These are phyloP conservation scores for Polytolypa hystricis DNA, from an alignment of 2,329 filamentous ascomycete species.

Conservation along the genomic window DNA sequence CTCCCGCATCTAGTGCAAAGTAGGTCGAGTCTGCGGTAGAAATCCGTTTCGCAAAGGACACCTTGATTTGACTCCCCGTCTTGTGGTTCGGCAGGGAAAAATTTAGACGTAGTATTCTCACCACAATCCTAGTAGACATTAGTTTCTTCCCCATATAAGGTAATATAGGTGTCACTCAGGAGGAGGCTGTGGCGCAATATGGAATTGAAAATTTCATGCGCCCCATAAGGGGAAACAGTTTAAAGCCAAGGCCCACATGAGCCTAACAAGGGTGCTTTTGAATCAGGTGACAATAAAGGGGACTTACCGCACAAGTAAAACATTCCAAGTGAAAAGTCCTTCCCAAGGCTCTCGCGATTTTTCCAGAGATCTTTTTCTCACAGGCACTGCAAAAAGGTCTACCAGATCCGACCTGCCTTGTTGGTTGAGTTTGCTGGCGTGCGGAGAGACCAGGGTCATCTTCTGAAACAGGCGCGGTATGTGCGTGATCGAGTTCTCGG, in stretches of 20 bases:
- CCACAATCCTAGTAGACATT: slow-evolving; percentile 64
- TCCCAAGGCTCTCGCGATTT: slow-evolving; percentile 88
- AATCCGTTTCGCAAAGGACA: slow-evolving; percentile 94
- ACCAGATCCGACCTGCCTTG: too few species aligned
- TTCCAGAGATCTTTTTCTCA: slow-evolving; percentile 73
- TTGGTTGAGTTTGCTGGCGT: too few species aligned
- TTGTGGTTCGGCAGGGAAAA: slow-evolving; percentile 92
- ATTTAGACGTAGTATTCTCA: slow-evolving; percentile 95
- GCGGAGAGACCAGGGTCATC: too few species aligned
- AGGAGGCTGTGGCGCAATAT: too few species aligned
- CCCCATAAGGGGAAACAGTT: too few species aligned
- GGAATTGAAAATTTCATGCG: too few species aligned
- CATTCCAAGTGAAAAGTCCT: slow-evolving; percentile 96
- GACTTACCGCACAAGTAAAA: slow-evolving; percentile 85
- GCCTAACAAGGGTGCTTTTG: too few species aligned
- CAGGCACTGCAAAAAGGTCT: too few species aligned
- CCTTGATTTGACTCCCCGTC: slow-evolving; percentile 73
- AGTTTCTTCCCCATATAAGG: slow-evolving; percentile 16
- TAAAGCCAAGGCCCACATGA: too few species aligned
- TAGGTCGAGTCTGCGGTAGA: slow-evolving; percentile 83
- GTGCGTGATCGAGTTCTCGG: too few species aligned
- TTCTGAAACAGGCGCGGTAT: too few species aligned
- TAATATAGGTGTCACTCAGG: too few species aligned
- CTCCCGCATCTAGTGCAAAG: slow-evolving; percentile 87
- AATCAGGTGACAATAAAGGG: slow-evolving; percentile 5